phyloP scores from a whole-genome alignment of 2,329 filamentous ascomycete species.

The Trichoderma oligosporum region DNA sequence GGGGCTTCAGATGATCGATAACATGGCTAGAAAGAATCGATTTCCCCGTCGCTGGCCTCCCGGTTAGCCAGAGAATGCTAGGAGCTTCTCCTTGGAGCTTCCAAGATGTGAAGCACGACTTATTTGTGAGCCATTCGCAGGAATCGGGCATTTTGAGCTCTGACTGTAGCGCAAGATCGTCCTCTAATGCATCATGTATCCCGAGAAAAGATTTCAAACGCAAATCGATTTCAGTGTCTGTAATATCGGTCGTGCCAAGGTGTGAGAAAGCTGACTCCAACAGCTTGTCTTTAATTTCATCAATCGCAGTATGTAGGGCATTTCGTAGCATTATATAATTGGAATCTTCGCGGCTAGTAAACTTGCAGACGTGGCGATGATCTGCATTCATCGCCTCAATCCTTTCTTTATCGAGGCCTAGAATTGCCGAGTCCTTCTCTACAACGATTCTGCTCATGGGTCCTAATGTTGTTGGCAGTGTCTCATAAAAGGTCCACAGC shows the following conservation, averaged over 20 bases:
- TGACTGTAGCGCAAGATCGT: slow-evolving; percentile 2
- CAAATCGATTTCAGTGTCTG: not conserved
- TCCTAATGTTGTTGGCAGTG: not conserved
- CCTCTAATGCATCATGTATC: not conserved
- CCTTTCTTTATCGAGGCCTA: slow-evolving; percentile 15
- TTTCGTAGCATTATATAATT: slow-evolving; percentile 16
- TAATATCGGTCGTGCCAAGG: not conserved
- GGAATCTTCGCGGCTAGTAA: not conserved
- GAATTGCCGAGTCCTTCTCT: slow-evolving; percentile 11
- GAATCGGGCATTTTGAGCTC: slow-evolving; percentile 10
- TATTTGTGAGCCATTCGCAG: slow-evolving; percentile 14
- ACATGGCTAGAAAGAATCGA: slow-evolving; percentile 12
- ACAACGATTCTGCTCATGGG: slow-evolving; percentile 1
- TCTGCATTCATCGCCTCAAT: slow-evolving; percentile 12
- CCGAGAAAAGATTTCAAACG: not conserved
- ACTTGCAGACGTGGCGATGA: slow-evolving; percentile 14
- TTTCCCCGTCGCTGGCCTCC: slow-evolving; percentile 9
- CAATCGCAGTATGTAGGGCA: slow-evolving; percentile 7
- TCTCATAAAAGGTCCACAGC: slow-evolving; percentile 17
- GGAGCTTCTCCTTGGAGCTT: not conserved
- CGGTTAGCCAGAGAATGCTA: not conserved
- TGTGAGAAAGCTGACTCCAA: not conserved
- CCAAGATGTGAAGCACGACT: not conserved
- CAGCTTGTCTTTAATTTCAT: slow-evolving; percentile 2
- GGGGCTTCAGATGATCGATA: not conserved